phyloP scores from a whole-genome alignment of 352 stramenopile genomes.

The Thraustotheca clavata region DNA sequence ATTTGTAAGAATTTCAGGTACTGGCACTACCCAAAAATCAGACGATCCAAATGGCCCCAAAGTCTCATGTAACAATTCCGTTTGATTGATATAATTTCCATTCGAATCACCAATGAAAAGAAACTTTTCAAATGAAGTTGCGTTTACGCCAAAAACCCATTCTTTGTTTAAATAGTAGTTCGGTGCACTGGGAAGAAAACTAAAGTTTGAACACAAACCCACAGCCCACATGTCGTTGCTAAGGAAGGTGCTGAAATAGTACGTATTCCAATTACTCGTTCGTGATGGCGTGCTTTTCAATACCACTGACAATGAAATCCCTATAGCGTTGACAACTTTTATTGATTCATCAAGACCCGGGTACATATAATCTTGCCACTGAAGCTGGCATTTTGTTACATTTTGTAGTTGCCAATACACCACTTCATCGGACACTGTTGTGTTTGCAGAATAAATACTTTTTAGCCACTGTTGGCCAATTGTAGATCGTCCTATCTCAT shows the following conservation, averaged over 20 bases:
- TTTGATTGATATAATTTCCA: background rate
- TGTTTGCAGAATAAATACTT: too few relatives aligned
- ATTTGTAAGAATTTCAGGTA: background rate
- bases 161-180: background rate
- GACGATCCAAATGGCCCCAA: slow-evolving; percentile 8
- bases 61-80: background rate
- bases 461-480: too few relatives aligned
- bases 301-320: too few relatives aligned
- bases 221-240: background rate
- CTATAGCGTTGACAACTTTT: too few relatives aligned
- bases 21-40: background rate
- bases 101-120: background rate
- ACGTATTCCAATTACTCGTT: too few relatives aligned
- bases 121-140: slow-evolving; percentile 1
- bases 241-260: background rate
- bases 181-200: background rate
- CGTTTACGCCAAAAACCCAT: background rate
- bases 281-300: too few relatives aligned
- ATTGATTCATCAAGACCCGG: too few relatives aligned
- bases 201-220: background rate
- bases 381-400: too few relatives aligned
- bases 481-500: too few relatives aligned
- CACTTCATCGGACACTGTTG: too few relatives aligned
- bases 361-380: too few relatives aligned
- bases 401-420: too few relatives aligned